A percentile compares a stretch with the other conserved stretches of the same genome.
Conservation (phyloP, 192 early-diverging fungal species). For the Mortierella hygrophila region DNA sequence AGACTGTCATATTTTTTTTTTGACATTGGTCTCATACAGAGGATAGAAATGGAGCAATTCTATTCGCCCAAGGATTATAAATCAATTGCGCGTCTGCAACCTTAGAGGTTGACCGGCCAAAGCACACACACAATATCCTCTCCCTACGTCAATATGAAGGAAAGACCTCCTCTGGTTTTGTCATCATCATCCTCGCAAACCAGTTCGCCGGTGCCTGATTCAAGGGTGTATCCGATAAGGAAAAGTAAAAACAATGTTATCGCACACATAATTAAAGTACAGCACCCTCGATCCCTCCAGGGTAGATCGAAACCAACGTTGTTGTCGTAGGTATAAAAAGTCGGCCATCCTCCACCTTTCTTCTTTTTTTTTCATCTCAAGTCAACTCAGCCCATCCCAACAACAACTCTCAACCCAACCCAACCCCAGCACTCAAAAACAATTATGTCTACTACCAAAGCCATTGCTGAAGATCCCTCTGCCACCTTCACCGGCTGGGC, state of each 20-base stretch:
- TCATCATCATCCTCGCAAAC: neutral
- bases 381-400: neutral
- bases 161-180: neutral
- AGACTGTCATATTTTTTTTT: neutral
- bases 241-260: too few species aligned
- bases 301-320: neutral
- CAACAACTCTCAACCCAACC: neutral
- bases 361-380: slow-evolving; percentile 3
- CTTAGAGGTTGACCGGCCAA: neutral
- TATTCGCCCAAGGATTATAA: neutral
- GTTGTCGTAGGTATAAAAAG: neutral
- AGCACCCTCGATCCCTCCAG: neutral
- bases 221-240: too few species aligned
- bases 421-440: neutral
- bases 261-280: too few species aligned
- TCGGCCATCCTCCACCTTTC: neutral
- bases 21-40: neutral
- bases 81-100: neutral
- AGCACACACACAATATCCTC: neutral
- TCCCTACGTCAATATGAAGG: neutral
- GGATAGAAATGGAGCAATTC: neutral
- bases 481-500: slow-evolving; percentile 65
- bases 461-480: slow-evolving; percentile 63
- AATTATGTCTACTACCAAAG: neutral
- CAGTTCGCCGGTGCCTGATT: too few species aligned